Base-by-base conservation (phyloP, 1,139 yeast species). In the Sugiyamaella pinicola region DNA sequence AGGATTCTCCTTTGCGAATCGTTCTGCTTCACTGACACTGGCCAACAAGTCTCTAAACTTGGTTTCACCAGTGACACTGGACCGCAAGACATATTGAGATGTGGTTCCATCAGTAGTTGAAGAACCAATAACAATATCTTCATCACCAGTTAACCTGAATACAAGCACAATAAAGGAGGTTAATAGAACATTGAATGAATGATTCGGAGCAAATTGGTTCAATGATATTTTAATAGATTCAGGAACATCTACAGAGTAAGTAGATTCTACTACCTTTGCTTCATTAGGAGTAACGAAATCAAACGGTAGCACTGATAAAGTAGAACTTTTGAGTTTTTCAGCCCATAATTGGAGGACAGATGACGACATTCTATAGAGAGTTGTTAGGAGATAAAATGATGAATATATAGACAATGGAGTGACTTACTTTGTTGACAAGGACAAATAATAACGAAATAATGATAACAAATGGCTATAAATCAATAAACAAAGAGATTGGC, bases 91-190 rank as follows among this genome's bases (percentile, higher is more conserved):
- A 59, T 81, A 58, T 74, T 84, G 56, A 69, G 68, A 26, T 66
- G 65, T 24, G 67, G 65, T 35, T 8, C 55, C 45, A 17, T 49
- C 54, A 21, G 74, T 70, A 13, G 76, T 69, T 55, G 83, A 83
- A 1, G 95, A 82, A 24, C 95, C 89, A 57, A 93, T 73, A n/a
- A 87, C 84, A 51, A 93, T 83, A 64, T 93, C 98, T 59, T 90
- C 97, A 66, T 93, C 98, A 24, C 97, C 98, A 4, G 97, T 86
- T 52, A 88, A 75, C 66, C 98, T 79, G 70, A 80, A 85, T 37
- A 88, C 77, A 54, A 93, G 75, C 1, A 85, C 81, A 24, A 85
- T 82, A 73, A 85, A 87, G 1, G 81, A 81, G n/a, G 96, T 75
- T 55, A 89, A 76, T 0, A 85, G 83, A 18, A 79, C 70, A 28